Base-by-base conservation (phyloP, 371 early-diverging fungal genomes). In the Gilbertella persicaria region DNA sequence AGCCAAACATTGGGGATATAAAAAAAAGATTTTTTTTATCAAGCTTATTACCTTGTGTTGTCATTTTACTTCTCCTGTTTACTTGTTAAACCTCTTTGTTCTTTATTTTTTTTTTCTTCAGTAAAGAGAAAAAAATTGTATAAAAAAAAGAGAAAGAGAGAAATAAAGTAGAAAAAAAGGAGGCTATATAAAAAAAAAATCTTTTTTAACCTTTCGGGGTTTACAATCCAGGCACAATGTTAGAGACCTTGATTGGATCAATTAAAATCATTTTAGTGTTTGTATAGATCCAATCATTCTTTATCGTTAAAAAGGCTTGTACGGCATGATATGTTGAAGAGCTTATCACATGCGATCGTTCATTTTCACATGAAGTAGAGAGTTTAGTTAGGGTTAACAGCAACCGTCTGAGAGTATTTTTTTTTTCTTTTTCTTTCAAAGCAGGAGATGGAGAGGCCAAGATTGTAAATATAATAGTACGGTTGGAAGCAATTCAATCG, bases 401-500 rank as follows among this genome's bases (percentile, higher is more conserved):
- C 93, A 93, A 54, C 83, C 85, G 53, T 84, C 83, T 36, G 80
- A 75, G 44, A 81, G 75, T 63, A 86, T 82, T 35, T 82, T 71
- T 52, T 86, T 83, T 45, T 82, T n/a, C n/a, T n/a, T n/a, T n/a
- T n/a, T n/a, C n/a, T n/a, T n/a, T n/a, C n/a, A n/a, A n/a, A n/a
- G n/a, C 81, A 50, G 85, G 76, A 20, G 78, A 67, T 12, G 87
- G 86, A 37, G 79, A 70, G 13, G 92, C 88, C 42, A 87, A 79
- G 67, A 89, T 89, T 52, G 89, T 85, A 52, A 87, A 85, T 21
- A 91, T 89, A 51, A 86, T 79, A 24, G 88, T 86, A 6, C 89
- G 89, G 87, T 89, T 93, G 52, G 96, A 94, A 12, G 91, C 93
- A 57, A 92, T 90, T 45, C 89, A 86, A 73, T 94, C 93, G 55